Conservation (phyloP, 805 yeast species). For the Candida nonsorbophila region DNA sequence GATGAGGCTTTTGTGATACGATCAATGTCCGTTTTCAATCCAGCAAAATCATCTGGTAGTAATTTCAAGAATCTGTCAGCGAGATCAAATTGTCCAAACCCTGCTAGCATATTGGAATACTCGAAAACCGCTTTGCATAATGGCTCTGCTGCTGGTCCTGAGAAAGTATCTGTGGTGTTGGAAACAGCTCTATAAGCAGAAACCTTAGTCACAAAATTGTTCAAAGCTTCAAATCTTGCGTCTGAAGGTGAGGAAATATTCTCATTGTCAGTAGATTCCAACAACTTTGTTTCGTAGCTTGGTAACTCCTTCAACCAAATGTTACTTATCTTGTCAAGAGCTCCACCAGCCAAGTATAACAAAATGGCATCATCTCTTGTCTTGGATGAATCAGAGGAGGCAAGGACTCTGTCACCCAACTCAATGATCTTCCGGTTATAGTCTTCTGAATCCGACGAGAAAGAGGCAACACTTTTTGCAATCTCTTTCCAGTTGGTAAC, state of each 20-base stretch:
- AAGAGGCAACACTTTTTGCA: constrained; percentile 64
- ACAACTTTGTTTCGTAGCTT: constrained; percentile 33
- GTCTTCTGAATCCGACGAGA: constrained; percentile 38
- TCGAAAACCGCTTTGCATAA: constrained; percentile 67
- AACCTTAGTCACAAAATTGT: constrained; percentile 78
- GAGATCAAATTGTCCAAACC: constrained; percentile 77
- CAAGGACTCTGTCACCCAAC: constrained; percentile 73
- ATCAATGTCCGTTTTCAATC: constrained; percentile 67
- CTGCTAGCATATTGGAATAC: constrained; percentile 73
- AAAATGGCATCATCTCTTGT: constrained; percentile 75
- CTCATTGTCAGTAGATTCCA: constrained; percentile 40
- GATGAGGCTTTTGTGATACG: constrained; percentile 69
- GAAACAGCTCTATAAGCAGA: constrained; percentile 62
- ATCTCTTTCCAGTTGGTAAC: constrained; percentile 79
- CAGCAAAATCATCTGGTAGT: constrained; percentile 71
- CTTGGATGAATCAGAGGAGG: constrained; percentile 23
- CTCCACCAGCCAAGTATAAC: constrained; percentile 75
- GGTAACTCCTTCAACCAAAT: constrained; percentile 79
- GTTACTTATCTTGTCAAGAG: constrained; percentile 69
- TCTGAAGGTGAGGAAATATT: constrained; percentile 60
- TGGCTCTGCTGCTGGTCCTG: constrained; percentile 42
- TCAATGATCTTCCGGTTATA: constrained; percentile 53
- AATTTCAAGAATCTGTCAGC: constrained; percentile 66
- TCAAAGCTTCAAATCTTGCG: constrained; percentile 78
- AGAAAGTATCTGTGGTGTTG: constrained; percentile 25